phyloP scores from a whole-genome alignment of 2,329 filamentous ascomycete species.

The Spiromastix sp. region DNA sequence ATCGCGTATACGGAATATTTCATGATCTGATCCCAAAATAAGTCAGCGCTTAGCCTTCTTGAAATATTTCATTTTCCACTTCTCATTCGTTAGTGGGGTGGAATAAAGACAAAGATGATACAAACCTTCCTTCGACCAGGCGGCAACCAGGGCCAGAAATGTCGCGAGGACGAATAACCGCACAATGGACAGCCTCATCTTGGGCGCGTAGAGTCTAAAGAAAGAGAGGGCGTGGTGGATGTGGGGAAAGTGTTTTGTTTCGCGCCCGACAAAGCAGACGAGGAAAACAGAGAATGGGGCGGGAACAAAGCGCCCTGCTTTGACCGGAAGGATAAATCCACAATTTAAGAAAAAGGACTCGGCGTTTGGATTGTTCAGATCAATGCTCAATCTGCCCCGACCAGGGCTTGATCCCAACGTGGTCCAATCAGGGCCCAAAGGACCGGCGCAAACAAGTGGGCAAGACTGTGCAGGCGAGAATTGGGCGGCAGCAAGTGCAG shows the following conservation, averaged over 20 bases:
- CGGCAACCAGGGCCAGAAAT: constrained; percentile 56
- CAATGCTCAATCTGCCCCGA: not conserved
- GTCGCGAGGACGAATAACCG: constrained; percentile 60
- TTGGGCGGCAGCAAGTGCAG: too few species aligned
- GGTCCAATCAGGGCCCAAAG: constrained; percentile 12
- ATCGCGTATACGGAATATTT: constrained; percentile 92
- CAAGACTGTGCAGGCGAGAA: too few species aligned
- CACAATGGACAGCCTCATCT: constrained; percentile 59
- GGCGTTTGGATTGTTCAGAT: too few species aligned
- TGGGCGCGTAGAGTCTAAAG: constrained; percentile 20
- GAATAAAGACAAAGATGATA: constrained; percentile 8
- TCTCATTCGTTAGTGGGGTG: too few species aligned
- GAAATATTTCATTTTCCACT: too few species aligned
- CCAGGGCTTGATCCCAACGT: constrained; percentile 7
- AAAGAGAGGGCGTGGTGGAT: not conserved
- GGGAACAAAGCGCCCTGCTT: constrained; percentile 1
- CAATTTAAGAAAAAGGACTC: too few species aligned
- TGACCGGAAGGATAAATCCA: too few species aligned
- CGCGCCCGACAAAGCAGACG: constrained; percentile 4
- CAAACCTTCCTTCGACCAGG: constrained; percentile 80
- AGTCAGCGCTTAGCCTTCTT: constrained; percentile 5
- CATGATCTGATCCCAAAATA: constrained; percentile 56
- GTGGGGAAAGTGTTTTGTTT: constrained; percentile 1
- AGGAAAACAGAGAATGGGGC: not conserved
- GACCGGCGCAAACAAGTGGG: too few species aligned